A percentile compares a stretch with the other conserved stretches of the same genome.
Evolutionary conservation across 345 rosid species (phyloP).

Genomic region (Arabis hirsuta): DNA sequence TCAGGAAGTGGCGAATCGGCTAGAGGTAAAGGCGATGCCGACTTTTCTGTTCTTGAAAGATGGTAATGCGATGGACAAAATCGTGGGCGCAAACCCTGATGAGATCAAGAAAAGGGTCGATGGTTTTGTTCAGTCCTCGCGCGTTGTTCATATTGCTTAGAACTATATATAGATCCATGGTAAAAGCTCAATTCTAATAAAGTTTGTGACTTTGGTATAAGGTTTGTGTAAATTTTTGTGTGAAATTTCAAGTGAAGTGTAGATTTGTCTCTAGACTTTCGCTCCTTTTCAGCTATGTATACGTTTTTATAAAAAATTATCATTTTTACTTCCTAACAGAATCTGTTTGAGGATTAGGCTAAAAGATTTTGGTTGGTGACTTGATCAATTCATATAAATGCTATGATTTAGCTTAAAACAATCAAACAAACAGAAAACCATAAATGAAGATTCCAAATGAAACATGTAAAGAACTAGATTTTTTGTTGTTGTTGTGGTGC

Average conservation of each 20-base stretch:
- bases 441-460: constrained; percentile 8
- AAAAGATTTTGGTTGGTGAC: background rate
- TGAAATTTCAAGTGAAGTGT: background rate
- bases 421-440: background rate
- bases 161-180: background rate
- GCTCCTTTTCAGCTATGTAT: background rate
- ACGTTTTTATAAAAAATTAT: background rate
- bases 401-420: background rate
- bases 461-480: constrained; percentile 17
- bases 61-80: constrained; percentile 64
- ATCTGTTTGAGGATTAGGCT: background rate
- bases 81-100: constrained; percentile 90
- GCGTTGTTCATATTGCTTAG: constrained; percentile 34
- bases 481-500: background rate
- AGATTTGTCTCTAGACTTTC: background rate
- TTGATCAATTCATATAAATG: background rate
- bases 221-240: background rate
- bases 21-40: constrained; percentile 94
- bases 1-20: constrained; percentile 73
- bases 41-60: constrained; percentile 77
- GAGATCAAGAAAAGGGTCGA: constrained; percentile 85
- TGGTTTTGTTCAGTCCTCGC: constrained; percentile 62
- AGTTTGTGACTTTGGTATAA: constrained; percentile 18
- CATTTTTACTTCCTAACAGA: background rate
- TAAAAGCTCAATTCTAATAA: background rate